A percentile compares a stretch with the other conserved stretches of the same genome.
Conservation (phyloP, 805 yeast species). For the Ogataea philodendri region DNA sequence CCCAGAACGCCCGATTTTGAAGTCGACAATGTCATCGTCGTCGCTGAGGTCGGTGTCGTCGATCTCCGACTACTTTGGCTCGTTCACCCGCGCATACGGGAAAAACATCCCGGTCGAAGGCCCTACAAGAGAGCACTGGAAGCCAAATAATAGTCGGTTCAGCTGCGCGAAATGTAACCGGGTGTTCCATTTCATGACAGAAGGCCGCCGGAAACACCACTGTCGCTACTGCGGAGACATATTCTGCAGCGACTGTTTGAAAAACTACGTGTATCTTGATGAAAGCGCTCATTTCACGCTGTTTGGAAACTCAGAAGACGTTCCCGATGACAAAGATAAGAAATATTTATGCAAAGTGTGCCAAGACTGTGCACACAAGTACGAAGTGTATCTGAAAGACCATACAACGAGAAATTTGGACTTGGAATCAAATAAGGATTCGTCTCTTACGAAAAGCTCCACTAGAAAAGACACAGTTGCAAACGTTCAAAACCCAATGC, state of each 20-base stretch:
- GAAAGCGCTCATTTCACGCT: slow-evolving; percentile 36
- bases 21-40: slow-evolving; percentile 21
- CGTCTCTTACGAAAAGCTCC: slow-evolving; percentile 10
- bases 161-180: slow-evolving; percentile 69
- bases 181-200: slow-evolving; percentile 70
- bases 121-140: slow-evolving; percentile 69
- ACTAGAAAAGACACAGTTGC: slow-evolving; percentile 20
- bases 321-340: slow-evolving; percentile 16
- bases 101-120: slow-evolving; percentile 16
- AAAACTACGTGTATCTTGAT: slow-evolving; percentile 36
- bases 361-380: slow-evolving; percentile 33
- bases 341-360: slow-evolving; percentile 37
- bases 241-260: slow-evolving; percentile 39
- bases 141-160: slow-evolving; percentile 62
- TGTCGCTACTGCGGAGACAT: slow-evolving; percentile 42
- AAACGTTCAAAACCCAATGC: slow-evolving; percentile 26
- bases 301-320: slow-evolving; percentile 28
- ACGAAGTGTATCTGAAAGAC: slow-evolving; percentile 34
- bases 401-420: slow-evolving; percentile 32
- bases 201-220: slow-evolving; percentile 49
- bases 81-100: slow-evolving; percentile 16
- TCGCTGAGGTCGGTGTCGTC: slow-evolving; percentile 29
- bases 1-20: slow-evolving; percentile 22
- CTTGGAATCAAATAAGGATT: slow-evolving; percentile 21
- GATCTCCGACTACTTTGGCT: slow-evolving; percentile 29